phyloP scores from a whole-genome alignment of 345 rosid species.

The Moricandia arvensis region DNA sequence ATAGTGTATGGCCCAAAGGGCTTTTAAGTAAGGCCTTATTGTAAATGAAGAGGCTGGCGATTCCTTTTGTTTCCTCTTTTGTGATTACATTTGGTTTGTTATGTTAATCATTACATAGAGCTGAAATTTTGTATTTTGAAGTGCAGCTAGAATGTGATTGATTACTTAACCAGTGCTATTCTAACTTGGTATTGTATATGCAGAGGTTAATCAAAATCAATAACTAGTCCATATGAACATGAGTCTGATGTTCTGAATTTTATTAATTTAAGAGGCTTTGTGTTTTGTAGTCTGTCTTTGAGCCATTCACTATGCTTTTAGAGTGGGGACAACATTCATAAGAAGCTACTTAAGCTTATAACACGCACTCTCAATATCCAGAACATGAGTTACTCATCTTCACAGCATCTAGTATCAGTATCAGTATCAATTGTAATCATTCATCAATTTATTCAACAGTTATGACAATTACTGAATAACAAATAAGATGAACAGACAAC shows the following conservation, averaged over 20 bases:
- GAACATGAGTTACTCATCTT: neutral
- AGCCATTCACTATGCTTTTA: neutral
- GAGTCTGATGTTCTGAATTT: neutral
- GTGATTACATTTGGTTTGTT: neutral
- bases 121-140: neutral
- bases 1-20: too few species aligned
- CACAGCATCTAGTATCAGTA: neutral
- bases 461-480: neutral
- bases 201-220: constrained; percentile 65
- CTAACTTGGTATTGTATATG: constrained; percentile 12
- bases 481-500: neutral
- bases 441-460: neutral
- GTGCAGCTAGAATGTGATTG: constrained; percentile 1
- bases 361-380: neutral
- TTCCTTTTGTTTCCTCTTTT: too few species aligned
- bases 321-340: neutral
- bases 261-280: neutral
- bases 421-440: neutral
- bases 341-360: neutral
- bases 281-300: neutral
- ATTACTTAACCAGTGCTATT: neutral
- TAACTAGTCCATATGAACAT: constrained; percentile 49
- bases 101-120: neutral
- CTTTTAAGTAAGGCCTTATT: too few species aligned
- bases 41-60: neutral